These are phyloP conservation scores for Polygonum maritimum DNA, from an alignment of 148 eudicot species.

Conservation along the genomic window DNA sequence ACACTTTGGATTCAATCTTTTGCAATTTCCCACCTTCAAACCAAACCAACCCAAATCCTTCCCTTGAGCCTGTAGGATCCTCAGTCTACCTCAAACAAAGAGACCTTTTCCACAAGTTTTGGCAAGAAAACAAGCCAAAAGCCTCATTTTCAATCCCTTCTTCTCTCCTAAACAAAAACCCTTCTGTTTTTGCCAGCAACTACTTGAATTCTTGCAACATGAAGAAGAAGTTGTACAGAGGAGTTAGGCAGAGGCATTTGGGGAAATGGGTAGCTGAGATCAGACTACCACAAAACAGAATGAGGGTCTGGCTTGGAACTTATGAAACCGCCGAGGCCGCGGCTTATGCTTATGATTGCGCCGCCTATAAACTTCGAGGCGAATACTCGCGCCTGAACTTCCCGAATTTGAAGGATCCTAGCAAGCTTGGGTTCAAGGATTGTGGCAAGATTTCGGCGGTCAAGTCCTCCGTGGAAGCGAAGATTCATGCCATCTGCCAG, in stretches of 20 bases:
- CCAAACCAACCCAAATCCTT: slow-evolving; percentile 11
- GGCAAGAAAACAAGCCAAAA: slow-evolving; percentile 31
- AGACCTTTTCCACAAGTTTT: slow-evolving; percentile 59
- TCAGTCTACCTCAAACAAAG: slow-evolving; percentile 70
- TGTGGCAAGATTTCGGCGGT: slow-evolving; percentile 39
- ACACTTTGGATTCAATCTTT: slow-evolving; percentile 74
- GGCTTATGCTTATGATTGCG: slow-evolving; percentile 57
- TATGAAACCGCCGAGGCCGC: slow-evolving; percentile 56
- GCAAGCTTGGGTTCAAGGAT: slow-evolving; percentile 41
- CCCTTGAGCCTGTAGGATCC: slow-evolving; percentile 52
- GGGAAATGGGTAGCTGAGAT: slow-evolving; percentile 77
- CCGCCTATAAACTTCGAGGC: slow-evolving; percentile 54
- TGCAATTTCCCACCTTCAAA: slow-evolving; percentile 33
- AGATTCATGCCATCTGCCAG: slow-evolving; percentile 67
- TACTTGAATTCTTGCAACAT: slow-evolving; percentile 6
- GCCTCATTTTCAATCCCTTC: slow-evolving; percentile 12
- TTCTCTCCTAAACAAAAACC: background rate
- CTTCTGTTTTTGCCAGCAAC: background rate
- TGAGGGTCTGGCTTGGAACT: slow-evolving; percentile 72
- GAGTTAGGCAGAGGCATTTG: slow-evolving; percentile 15
- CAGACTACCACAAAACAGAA: slow-evolving; percentile 54
- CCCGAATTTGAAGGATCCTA: slow-evolving; percentile 39
- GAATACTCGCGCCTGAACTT: slow-evolving; percentile 52
- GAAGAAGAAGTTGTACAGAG: slow-evolving; percentile 32
- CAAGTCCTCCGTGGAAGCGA: slow-evolving; percentile 59